These are phyloP conservation scores for Monosporozyma aerobia DNA, from an alignment of 805 yeast genomes.

Conservation along the genomic window DNA sequence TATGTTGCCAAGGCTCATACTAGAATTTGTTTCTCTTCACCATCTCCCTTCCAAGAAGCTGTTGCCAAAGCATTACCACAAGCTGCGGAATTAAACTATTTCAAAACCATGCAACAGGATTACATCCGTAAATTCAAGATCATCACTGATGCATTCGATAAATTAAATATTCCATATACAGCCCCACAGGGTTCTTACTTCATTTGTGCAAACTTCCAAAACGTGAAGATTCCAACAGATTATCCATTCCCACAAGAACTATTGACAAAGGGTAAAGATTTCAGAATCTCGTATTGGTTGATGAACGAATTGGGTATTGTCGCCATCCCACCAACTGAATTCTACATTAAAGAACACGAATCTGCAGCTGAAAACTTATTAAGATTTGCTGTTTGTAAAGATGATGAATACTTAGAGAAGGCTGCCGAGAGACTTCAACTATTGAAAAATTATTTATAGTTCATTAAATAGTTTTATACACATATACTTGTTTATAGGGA, in stretches of 20 bases:
- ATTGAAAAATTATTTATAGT: slow-evolving; percentile 52
- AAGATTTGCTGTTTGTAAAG: slow-evolving; percentile 95
- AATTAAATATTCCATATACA: slow-evolving; percentile 81
- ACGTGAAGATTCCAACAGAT: slow-evolving; percentile 67
- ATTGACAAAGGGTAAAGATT: slow-evolving; percentile 65
- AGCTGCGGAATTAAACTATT: slow-evolving; percentile 59
- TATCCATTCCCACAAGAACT: slow-evolving; percentile 68
- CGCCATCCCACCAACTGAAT: slow-evolving; percentile 96
- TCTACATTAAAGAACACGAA: slow-evolving; percentile 62
- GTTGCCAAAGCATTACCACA: slow-evolving; percentile 64
- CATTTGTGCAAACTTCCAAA: slow-evolving; percentile 76
- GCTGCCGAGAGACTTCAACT: slow-evolving; percentile 71
- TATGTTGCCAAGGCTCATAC: slow-evolving; percentile 87
- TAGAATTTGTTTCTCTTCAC: slow-evolving; percentile 84
- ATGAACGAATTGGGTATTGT: slow-evolving; percentile 90
- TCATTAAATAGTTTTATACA: background rate
- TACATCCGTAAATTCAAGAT: slow-evolving; percentile 66
- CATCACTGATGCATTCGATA: slow-evolving; percentile 72
- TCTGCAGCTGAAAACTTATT: slow-evolving; percentile 72
- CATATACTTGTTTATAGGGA: background rate
- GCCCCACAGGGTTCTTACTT: slow-evolving; percentile 91
- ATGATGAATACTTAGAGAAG: slow-evolving; percentile 65
- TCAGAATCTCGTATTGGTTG: slow-evolving; percentile 84
- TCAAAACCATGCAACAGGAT: slow-evolving; percentile 54
- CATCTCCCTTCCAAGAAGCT: slow-evolving; percentile 90